These are phyloP conservation scores for Pterocarpus santalinus DNA, from an alignment of 306 rosid genomes.

Conservation along the genomic window DNA sequence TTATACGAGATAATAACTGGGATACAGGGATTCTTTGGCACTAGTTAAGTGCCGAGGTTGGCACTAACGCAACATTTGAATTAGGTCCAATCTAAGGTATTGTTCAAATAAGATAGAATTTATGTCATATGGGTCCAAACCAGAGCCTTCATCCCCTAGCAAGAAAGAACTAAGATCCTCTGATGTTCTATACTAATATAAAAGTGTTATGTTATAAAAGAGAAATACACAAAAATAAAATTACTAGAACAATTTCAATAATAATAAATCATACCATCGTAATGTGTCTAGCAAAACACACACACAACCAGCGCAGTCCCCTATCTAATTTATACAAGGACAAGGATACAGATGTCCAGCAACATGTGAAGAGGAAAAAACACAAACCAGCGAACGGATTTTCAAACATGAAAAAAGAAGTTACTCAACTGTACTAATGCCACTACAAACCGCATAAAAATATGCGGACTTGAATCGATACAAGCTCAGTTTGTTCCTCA, in stretches of 20 bases:
- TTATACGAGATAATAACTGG: too few species aligned
- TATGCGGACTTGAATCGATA: slow-evolving; percentile 25
- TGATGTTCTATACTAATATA: too few species aligned
- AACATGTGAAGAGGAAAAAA: background rate
- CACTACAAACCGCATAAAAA: slow-evolving; percentile 11
- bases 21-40: too few species aligned
- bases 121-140: background rate
- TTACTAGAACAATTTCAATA: too few species aligned
- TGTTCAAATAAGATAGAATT: too few species aligned
- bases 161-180: background rate
- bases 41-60: too few species aligned
- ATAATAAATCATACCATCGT: too few species aligned
- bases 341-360: background rate
- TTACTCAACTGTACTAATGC: slow-evolving; percentile 29
- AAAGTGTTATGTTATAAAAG: too few species aligned
- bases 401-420: background rate
- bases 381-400: slow-evolving; percentile 5
- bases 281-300: background rate
- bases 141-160: background rate
- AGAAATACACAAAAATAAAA: too few species aligned
- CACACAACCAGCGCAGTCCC: background rate
- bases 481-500: slow-evolving; percentile 36
- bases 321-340: background rate
- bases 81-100: too few species aligned
- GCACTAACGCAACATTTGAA: too few species aligned